Evolutionary conservation across 805 yeast species (phyloP).

Genomic region (Yamadazyma scolyti): DNA sequence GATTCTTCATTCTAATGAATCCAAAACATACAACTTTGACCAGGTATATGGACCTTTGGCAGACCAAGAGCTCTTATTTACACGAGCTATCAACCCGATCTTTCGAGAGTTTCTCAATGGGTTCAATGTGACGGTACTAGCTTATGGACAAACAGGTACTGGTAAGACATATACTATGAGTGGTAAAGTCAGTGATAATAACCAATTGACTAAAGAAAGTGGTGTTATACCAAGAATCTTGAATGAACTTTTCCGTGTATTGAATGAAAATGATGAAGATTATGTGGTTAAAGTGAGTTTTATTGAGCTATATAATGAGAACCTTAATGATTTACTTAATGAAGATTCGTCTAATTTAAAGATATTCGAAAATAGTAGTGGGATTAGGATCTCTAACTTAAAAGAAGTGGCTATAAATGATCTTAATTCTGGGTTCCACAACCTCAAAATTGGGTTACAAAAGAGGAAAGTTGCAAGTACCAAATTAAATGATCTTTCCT

Average conservation of each 20-base stretch:
- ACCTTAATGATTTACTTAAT: conserved; percentile 65
- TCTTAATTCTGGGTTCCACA: conserved; percentile 53
- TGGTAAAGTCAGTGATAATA: conserved; percentile 30
- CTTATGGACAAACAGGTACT: conserved; percentile 83
- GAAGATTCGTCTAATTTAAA: conserved; percentile 41
- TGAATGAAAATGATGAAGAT: conserved; percentile 41
- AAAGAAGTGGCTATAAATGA: conserved; percentile 56
- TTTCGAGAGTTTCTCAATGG: conserved; percentile 61
- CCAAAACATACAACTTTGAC: conserved; percentile 65
- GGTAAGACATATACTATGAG: conserved; percentile 81
- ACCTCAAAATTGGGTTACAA: conserved; percentile 54
- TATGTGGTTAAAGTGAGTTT: conserved; percentile 73
- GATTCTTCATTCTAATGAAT: conserved; percentile 32
- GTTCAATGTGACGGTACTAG: conserved; percentile 72
- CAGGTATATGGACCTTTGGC: conserved; percentile 81
- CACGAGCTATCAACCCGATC: conserved; percentile 69
- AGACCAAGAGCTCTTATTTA: conserved; percentile 64
- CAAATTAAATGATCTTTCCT: conserved; percentile 67
- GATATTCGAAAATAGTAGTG: conserved; percentile 32
- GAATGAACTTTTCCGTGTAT: conserved; percentile 45
- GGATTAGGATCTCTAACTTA: conserved; percentile 58
- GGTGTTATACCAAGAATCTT: conserved; percentile 60
- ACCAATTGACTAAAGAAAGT: conserved; percentile 23
- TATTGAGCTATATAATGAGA: conserved; percentile 85
- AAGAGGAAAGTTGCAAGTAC: conserved; percentile 68